Evolutionary conservation across 179 eudicot genomes (phyloP), one percentile per base, ranked within the genome.

Genomic region (Nepenthes alata): DNA sequence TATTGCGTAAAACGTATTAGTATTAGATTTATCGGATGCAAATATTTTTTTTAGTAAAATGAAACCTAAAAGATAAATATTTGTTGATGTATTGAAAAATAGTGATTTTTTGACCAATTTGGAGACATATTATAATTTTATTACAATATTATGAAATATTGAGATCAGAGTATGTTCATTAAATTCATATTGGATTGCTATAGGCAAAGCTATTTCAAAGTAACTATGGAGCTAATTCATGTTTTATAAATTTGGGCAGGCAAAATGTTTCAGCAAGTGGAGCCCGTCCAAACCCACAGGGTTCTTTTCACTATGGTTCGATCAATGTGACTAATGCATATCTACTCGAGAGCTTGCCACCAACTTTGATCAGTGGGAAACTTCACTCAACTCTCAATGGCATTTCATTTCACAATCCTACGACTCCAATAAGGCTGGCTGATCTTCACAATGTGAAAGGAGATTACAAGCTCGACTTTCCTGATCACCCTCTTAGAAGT

Each of bases 221-320:
- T 3, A 3, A 10, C 3, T 49, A 3, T 49, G 53, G 14, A 49
- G 14, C 13, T 49, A 10, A n/a, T 6, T 3, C 3, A 5, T 49
- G 53, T 49, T 49, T 49, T 6, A 10, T 6, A 10, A 10, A 10
- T 10, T 25, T 53, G 38, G 50, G 58, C 81, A 94, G 99, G 94
- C 85, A 79, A 75, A 94, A 94, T 51, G 82, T 62, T 47, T 59
- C 85, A 57, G 97, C 99, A 11, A 90, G 99, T 77, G 97, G 95
- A 61, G 97, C 99, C 63, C 91, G 97, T 36, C 94, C 96, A 3
- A 94, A 94, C 61, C 96, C 97, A 37, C 99, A 94, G 75, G 99
- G 99, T 58, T 94, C 99, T 14, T 94, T 82, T 61, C 94, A 85
- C 53, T 94, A 94, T 61, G 99, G 99, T 53, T 57, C 41, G 15